Evolutionary conservation across 192 early-diverging fungal species (phyloP).

Genomic region (Phycomyces blakesleeanus): DNA sequence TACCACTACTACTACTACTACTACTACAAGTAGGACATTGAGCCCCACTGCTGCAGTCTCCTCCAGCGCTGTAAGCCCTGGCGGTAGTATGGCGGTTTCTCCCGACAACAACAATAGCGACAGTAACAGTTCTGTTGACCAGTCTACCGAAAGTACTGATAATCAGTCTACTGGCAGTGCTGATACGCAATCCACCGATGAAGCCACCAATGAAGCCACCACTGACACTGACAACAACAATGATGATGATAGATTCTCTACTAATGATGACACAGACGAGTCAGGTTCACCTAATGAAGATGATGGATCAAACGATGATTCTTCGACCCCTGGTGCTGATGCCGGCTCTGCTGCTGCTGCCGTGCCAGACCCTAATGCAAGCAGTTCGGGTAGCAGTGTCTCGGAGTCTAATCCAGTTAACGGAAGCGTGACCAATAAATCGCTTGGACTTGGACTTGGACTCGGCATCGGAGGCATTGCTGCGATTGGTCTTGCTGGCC

Average conservation of each 20-base stretch:
- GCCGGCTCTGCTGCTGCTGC: neutral
- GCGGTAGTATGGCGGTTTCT: neutral
- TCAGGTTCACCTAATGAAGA: neutral
- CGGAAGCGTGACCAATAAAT: constrained; percentile 17
- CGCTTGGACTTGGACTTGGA: constrained; percentile 28
- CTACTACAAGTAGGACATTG: neutral
- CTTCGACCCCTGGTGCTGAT: neutral
- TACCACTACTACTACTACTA: too few relatives aligned
- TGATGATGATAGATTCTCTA: neutral
- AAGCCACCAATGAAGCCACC: neutral
- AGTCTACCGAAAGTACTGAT: neutral
- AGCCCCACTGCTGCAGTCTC: neutral
- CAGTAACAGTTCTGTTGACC: too few relatives aligned
- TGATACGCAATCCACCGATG: neutral
- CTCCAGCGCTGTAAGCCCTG: neutral
- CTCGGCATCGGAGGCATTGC: constrained; percentile 29
- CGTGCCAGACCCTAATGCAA: neutral
- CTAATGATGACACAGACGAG: neutral
- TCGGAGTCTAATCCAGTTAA: constrained; percentile 5
- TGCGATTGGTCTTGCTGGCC: constrained; percentile 30
- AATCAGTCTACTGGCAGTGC: neutral
- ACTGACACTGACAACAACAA: neutral
- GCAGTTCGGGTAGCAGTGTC: neutral
- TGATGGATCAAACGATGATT: neutral
- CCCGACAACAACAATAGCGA: neutral